Evolutionary conservation across 2,329 filamentous ascomycete genomes (phyloP).

Genomic region (Colletotrichum orchidophilum): DNA sequence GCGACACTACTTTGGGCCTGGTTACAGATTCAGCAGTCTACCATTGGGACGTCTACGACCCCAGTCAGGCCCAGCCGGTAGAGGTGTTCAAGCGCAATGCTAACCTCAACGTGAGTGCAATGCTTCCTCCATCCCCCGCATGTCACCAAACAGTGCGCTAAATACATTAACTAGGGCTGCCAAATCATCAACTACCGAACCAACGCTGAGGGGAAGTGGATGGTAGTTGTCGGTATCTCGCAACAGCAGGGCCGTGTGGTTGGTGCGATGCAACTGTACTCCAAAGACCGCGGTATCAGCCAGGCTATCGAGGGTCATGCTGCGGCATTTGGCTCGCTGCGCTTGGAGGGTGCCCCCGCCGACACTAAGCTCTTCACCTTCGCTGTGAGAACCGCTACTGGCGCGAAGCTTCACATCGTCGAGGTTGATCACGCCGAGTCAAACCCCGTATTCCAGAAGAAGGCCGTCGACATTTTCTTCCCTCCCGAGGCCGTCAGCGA

Average conservation of each 20-base stretch:
- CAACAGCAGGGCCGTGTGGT: constrained; percentile 93
- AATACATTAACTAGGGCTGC: constrained; percentile 70
- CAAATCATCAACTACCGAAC: constrained; percentile 99
- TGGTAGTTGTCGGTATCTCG: constrained; percentile 96
- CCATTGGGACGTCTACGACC: constrained; percentile 97
- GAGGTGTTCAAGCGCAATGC: constrained; percentile 96
- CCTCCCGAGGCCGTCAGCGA: constrained; percentile 94
- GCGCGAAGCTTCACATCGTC: constrained; percentile 96
- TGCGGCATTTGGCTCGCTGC: constrained; percentile 89
- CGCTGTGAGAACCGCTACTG: constrained; percentile 86
- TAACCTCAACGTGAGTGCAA: constrained; percentile 79
- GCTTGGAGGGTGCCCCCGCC: constrained; percentile 86
- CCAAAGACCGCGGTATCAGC: constrained; percentile 93
- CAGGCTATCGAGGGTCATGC: constrained; percentile 98
- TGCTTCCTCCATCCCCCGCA: neutral
- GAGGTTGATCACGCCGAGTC: constrained; percentile 93
- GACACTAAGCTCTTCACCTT: constrained; percentile 98
- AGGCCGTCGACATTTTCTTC: constrained; percentile 97
- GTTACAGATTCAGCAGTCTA: constrained; percentile 92
- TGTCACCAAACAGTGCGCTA: constrained; percentile 4
- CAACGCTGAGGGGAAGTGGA: constrained; percentile 96
- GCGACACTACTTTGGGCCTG: constrained; percentile 84
- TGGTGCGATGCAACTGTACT: constrained; percentile 97
- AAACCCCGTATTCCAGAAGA: constrained; percentile 92
- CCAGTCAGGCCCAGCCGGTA: constrained; percentile 78